phyloP scores from a whole-genome alignment of 768 basidiomycete species.

The Tricholoma sp. region DNA sequence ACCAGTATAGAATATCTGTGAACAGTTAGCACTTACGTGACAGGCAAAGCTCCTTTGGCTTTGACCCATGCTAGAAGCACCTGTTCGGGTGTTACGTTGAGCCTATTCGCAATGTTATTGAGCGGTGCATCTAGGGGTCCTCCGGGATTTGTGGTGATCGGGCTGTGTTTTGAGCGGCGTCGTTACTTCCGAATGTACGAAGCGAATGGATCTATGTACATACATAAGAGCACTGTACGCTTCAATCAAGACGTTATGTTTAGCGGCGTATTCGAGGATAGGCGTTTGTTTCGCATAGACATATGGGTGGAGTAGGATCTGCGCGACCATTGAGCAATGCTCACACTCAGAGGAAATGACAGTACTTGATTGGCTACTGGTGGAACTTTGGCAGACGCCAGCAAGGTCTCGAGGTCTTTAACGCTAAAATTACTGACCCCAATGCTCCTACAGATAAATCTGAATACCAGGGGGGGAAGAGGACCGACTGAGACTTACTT shows the following conservation, averaged over 20 bases:
- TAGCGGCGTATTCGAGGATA: conserved; percentile 51
- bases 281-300: conserved; percentile 49
- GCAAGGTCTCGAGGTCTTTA: conserved; percentile 45
- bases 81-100: conserved; percentile 55
- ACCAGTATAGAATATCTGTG: neutral
- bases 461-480: neutral
- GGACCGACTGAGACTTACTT: conserved; percentile 32
- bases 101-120: conserved; percentile 43
- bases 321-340: neutral
- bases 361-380: conserved; percentile 65
- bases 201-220: conserved; percentile 12
- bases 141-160: conserved; percentile 52
- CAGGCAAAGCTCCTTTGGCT: conserved; percentile 58
- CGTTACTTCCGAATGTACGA: neutral
- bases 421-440: conserved; percentile 69
- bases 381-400: conserved; percentile 55
- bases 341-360: too few species aligned
- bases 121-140: conserved; percentile 64
- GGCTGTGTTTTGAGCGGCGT: conserved; percentile 34
- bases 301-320: conserved; percentile 74
- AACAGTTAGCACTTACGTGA: conserved; percentile 40
- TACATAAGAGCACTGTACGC: conserved; percentile 68
- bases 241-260: conserved; percentile 62
- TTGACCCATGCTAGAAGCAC: conserved; percentile 70
- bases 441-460: conserved; percentile 45